Evolutionary conservation across 495 filamentous ascomycete genomes (phyloP).

Genomic region (Hypomontagnella submonticulosa): DNA sequence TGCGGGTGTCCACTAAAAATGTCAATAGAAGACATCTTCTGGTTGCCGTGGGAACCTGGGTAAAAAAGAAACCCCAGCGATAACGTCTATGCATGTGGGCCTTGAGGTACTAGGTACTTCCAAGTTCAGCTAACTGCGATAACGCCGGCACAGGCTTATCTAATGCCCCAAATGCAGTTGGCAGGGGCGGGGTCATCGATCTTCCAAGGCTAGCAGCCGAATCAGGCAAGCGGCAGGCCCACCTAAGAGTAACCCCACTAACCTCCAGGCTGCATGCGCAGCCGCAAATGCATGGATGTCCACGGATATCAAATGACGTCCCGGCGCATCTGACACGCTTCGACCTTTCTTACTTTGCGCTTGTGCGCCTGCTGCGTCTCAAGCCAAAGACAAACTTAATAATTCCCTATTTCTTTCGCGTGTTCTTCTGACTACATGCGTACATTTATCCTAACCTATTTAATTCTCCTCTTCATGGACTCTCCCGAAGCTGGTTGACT

Average conservation of each 20-base stretch:
- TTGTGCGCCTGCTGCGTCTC: slow-evolving; percentile 1
- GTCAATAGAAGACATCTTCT: slow-evolving; percentile 31
- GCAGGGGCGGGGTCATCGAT: slow-evolving; percentile 7
- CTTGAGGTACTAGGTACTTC: too few species aligned
- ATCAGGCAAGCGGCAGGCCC: too few species aligned
- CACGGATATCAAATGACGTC: slow-evolving; percentile 40
- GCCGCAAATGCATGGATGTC: slow-evolving; percentile 15
- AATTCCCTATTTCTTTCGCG: slow-evolving; percentile 1
- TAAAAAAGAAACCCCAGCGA: too few species aligned
- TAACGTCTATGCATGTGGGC: too few species aligned
- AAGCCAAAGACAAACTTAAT: slow-evolving; percentile 10
- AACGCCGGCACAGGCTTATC: slow-evolving; percentile 12
- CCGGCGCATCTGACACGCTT: slow-evolving; percentile 30
- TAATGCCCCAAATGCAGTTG: not conserved
- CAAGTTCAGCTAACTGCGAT: not conserved
- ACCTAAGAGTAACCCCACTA: too few species aligned
- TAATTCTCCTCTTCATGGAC: slow-evolving; percentile 35
- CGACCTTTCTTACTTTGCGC: slow-evolving; percentile 10
- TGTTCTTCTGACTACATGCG: slow-evolving; percentile 15
- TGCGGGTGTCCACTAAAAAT: slow-evolving; percentile 25
- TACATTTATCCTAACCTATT: slow-evolving; percentile 1
- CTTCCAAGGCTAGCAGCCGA: too few species aligned
- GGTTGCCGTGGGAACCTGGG: slow-evolving; percentile 33
- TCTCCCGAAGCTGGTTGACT: slow-evolving; percentile 16
- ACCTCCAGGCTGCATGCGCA: too few species aligned